Evolutionary conservation across 1,284 basidiomycete species (phyloP), one percentile per base, ranked within the genome.

Genomic region (Ganoderma boninense): DNA sequence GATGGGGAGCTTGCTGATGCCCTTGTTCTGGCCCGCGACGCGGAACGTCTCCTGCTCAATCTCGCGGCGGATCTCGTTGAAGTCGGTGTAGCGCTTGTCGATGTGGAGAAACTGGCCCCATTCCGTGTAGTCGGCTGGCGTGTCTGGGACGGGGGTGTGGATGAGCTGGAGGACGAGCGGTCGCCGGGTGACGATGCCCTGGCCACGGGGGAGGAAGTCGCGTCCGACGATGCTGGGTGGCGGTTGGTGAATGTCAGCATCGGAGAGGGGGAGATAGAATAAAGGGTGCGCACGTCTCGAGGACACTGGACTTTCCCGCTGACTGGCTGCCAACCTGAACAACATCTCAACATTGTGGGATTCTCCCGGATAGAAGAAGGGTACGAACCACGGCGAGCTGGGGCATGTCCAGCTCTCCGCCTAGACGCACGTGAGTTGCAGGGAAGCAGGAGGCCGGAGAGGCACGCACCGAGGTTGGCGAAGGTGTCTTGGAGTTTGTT

Each of bases 1-100:
- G 79, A 98, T 99, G 6, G 97, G 97, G 67, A 98, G 83, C 81
- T 97, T 97, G 84, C 95, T 97, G 71, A 99, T 94, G 66, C 98
- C 97, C 85, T 99, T 99, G 84, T 99, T 99, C 86, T 99, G 97
- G 0, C 97, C 97, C 0, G 98, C 97, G 38, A 99, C 97, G 59
- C 97, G 87, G 81, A 94, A 97, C 2, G 98, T 99, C 86, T 99
- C 98, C 80, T 96, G 95, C 83, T 99, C 97, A 74, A 99, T 99
- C 84, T 99, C 98, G 75, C 93, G 93, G 49, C 97, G 89, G 75
- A 99, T 95, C 77, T 99, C 97, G 66, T 89, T 87, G 80, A 98
- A 99, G 80, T 99, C 97, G 61, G 96, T 97, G 83, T 97, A 99
- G 64, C 95, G 91, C 80, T 96, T 96, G 87, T 99, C 97, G 73